A percentile compares a stretch with the other conserved stretches of the same genome.
These are phyloP conservation scores for Manihot esculenta DNA, from an alignment of 441 rosid species.

Conservation along the genomic window DNA sequence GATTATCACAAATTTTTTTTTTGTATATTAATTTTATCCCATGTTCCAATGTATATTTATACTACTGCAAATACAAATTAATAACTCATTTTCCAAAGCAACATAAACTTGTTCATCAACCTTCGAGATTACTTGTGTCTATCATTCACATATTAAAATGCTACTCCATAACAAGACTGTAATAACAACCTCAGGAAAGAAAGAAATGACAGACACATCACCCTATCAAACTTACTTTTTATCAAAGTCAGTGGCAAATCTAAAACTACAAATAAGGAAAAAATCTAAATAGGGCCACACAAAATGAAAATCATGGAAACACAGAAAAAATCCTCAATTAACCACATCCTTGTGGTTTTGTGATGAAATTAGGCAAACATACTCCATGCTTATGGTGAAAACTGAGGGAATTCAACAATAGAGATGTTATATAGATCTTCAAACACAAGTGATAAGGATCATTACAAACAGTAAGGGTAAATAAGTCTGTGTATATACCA, in stretches of 20 bases:
- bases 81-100: neutral
- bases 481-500: too few relatives aligned
- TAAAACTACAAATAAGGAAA: neutral
- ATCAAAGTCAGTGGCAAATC: neutral
- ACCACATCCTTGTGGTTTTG: neutral
- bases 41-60: neutral
- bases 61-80: neutral
- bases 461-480: conserved; percentile 6
- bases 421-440: neutral
- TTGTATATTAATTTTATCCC: neutral
- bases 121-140: neutral
- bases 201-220: neutral
- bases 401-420: neutral
- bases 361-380: neutral
- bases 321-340: too few relatives aligned
- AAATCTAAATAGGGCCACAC: neutral
- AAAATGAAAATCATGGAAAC: too few relatives aligned
- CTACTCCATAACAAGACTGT: neutral
- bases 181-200: neutral
- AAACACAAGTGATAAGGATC: neutral
- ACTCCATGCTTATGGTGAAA: neutral
- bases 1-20: neutral
- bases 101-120: neutral
- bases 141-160: neutral
- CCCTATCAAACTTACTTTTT: neutral